Evolutionary conservation across 1,284 basidiomycete genomes (phyloP), one percentile per base, ranked within the genome.

Genomic region (Leccinum insigne): DNA sequence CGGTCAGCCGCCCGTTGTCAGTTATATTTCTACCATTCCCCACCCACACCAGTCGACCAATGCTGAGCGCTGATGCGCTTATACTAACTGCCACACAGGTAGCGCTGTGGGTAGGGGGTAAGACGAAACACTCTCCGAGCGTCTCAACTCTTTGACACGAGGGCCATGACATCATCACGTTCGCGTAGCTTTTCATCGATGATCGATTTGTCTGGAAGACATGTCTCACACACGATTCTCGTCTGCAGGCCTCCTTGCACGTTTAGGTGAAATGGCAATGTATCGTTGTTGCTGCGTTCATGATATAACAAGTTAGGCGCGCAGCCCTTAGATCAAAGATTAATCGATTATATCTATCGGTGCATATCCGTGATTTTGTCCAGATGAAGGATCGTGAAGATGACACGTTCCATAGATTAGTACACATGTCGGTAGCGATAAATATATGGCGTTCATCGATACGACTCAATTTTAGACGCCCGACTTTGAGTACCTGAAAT

Each of bases 291-390:
- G 26, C 14, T 42, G 40, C 63, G 42, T 58, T 60, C 54, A 58
- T 38, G 18, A 14, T 49, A 56, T 72, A 67, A 62, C 52, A 54
- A 40, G 54, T 70, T 60, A 38, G 57, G 58, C 52, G 10, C 4
- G n/a, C n/a, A 32, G 21, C 44, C 23, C 44, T 21, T 26, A 29
- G n/a, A 47, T 54, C 40, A 42, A 6, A 47, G 16, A 44, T 10
- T 10, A 44, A 44, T 47, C 44, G 44, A 47, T 18, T 4, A 21
- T 7, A 21, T 52, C 18, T 21, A 13, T 52, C 49, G 18, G 49
- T 52, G 11, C 49, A 52, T 52, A 52, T 52, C 18, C 18, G 49
- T 52, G 49, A 13, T 21, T 52, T 66, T 47, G 49, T 35, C 44
- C 23, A 14, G 35, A 67, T 44, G 61, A 59, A 49, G 26, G 32